Base-by-base conservation (phyloP, 495 filamentous ascomycete species). In the Aspergillus conjunctus region DNA sequence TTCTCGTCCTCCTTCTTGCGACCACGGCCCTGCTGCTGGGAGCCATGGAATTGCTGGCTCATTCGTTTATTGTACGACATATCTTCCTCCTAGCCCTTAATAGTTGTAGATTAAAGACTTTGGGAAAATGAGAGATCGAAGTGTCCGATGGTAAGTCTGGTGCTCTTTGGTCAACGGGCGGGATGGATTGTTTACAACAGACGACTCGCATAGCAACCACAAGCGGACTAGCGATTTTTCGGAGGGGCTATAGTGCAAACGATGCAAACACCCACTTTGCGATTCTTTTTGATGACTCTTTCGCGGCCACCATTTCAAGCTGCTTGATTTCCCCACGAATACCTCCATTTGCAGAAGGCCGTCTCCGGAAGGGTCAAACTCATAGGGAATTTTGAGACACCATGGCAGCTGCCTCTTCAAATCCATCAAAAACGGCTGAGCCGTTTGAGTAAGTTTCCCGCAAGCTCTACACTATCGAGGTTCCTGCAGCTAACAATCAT, bases 1-100 rank as follows among this genome's bases (percentile, higher is more conserved):
- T 84, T 86, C 20, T 89, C 87, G 60, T 93, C 90, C 61, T 91
- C 88, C 70, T 91, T 89, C 75, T 90, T 89, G 71, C 85, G 88
- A 66, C 80, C 77, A 53, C 83, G 76, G 57, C 82, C 71, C 60
- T 88, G 82, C 67, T 87, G 85, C 73, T 86, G 83, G 60, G 77
- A 68, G 67, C 75, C 70, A 64, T 77, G 76, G 63, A 85, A 83
- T 69, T 84, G 84, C 59, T 82, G 82, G 75, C 91, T 94, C 87
- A 91, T 92, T 71, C 92, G 86, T 61, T 83, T 77, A 64, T 91
- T 91, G 79, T 87, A 93, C 15, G 76, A 65, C 75, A 79, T 78
- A 21, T 18, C 59, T 20, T 30, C 22, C 21, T 17, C 21, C 34
- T n/a, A 31, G 4, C 26, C 7, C 15, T 39, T 15, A 37, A 43